These are phyloP conservation scores for Nicotiana attenuata DNA, from an alignment of 257 asterid genomes.

Conservation along the genomic window DNA sequence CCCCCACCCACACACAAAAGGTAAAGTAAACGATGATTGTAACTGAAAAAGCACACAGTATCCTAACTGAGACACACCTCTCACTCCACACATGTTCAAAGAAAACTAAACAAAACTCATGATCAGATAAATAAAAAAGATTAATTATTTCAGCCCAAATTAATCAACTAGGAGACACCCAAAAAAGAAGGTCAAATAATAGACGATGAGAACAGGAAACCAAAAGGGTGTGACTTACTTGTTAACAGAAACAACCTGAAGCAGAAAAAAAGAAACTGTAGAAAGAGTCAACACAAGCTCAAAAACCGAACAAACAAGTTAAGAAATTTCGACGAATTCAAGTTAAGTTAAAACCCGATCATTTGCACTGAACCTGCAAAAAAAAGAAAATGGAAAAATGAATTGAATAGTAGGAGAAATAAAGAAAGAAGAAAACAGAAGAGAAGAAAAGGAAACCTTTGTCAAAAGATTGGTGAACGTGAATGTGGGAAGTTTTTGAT, in stretches of 20 bases:
- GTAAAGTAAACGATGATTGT: not conserved
- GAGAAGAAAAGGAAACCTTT: not conserved
- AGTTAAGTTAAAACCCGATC: constrained; percentile 12
- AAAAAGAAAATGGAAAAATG: not conserved
- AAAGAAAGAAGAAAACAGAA: not conserved
- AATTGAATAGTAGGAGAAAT: not conserved
- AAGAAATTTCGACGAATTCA: constrained; percentile 15
- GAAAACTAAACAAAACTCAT: not conserved
- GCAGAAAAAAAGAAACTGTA: not conserved
- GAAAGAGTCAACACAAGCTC: not conserved
- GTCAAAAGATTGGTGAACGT: not conserved
- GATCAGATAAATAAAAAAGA: not conserved
- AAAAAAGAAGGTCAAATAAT: not conserved
- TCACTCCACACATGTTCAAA: not conserved
- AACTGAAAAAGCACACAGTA: not conserved
- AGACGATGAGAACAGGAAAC: not conserved
- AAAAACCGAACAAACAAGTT: not conserved
- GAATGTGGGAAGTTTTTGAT: not conserved
- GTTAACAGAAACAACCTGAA: not conserved
- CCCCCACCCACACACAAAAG: no score
- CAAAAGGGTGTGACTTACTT: constrained; percentile 6
- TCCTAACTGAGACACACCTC: not conserved
- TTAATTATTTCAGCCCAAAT: not conserved
- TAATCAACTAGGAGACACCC: no score
- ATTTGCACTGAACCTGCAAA: constrained; percentile 1